Conservation (phyloP, 83 land plant species). For the Picea mariana region DNA sequence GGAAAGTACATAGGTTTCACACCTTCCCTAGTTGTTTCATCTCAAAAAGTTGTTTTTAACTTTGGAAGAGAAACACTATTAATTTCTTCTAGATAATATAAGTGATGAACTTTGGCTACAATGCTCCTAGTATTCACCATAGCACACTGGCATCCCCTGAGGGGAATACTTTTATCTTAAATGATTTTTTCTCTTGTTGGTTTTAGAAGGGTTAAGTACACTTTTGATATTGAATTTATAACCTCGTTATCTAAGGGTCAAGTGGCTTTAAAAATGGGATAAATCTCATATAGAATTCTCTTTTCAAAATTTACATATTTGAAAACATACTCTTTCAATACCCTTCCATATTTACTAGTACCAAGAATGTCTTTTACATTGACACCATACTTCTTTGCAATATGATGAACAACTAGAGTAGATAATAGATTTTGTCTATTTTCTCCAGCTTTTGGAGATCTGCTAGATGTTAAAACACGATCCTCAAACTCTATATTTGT, state of each 20-base stretch:
- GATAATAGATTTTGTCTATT: slow-evolving; percentile 38
- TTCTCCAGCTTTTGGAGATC: background rate
- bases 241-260: background rate
- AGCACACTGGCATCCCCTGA: slow-evolving; percentile 89
- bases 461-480: background rate
- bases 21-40: slow-evolving; percentile 43
- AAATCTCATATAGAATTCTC: slow-evolving; percentile 34
- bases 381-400: slow-evolving; percentile 81
- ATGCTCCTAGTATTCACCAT: slow-evolving; percentile 96
- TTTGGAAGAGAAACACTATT: slow-evolving; percentile 64
- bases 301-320: slow-evolving; percentile 50
- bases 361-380: slow-evolving; percentile 63
- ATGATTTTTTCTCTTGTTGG: background rate
- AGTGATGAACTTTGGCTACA: slow-evolving; percentile 96
- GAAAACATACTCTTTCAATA: slow-evolving; percentile 80
- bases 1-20: slow-evolving; percentile 88
- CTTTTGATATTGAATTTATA: slow-evolving; percentile 15
- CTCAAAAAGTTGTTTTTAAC: slow-evolving; percentile 63
- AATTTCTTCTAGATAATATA: slow-evolving; percentile 91
- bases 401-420: slow-evolving; percentile 82
- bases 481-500: background rate
- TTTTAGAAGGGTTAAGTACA: slow-evolving; percentile 4
- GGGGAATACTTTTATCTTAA: slow-evolving; percentile 49
- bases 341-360: slow-evolving; percentile 87
- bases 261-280: slow-evolving; percentile 4